Evolutionary conservation across 306 rosid genomes (phyloP).

Genomic region (Dalbergia cultrata): DNA sequence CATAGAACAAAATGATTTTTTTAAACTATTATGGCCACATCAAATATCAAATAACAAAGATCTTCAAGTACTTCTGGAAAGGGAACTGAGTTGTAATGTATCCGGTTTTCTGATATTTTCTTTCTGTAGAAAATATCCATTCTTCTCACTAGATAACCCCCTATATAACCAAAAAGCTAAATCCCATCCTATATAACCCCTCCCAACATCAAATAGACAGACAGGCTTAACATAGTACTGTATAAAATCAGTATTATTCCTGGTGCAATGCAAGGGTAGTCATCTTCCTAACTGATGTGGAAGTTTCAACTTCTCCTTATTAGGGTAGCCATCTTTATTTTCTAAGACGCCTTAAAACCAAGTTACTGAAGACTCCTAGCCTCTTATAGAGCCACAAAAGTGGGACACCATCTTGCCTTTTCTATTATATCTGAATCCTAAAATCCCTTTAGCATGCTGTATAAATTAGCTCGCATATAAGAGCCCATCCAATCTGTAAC

Average conservation of each 20-base stretch:
- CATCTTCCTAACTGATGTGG: not conserved
- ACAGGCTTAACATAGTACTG: not conserved
- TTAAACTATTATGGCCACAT: not conserved
- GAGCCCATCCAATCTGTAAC: not conserved
- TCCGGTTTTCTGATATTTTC: not conserved
- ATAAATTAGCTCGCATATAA: not conserved
- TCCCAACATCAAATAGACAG: not conserved
- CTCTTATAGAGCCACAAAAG: not conserved
- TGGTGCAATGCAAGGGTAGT: not conserved
- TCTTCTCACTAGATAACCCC: not conserved
- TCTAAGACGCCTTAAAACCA: not conserved
- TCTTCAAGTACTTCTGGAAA: not conserved
- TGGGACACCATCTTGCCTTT: too few species aligned
- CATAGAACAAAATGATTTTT: slow-evolving; percentile 8
- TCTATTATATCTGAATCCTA: not conserved
- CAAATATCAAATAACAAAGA: slow-evolving; percentile 12
- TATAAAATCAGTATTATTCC: not conserved
- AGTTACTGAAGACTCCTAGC: not conserved
- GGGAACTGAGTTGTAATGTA: not conserved
- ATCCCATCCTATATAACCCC: slow-evolving; percentile 21
- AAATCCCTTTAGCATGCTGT: not conserved
- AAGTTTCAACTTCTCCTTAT: not conserved
- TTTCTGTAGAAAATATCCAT: not conserved
- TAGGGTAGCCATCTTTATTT: not conserved
- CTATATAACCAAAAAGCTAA: slow-evolving; percentile 4